Evolutionary conservation across 768 basidiomycete genomes (phyloP), one percentile per base, ranked within the genome.

Genomic region (Amanita fuliginea): DNA sequence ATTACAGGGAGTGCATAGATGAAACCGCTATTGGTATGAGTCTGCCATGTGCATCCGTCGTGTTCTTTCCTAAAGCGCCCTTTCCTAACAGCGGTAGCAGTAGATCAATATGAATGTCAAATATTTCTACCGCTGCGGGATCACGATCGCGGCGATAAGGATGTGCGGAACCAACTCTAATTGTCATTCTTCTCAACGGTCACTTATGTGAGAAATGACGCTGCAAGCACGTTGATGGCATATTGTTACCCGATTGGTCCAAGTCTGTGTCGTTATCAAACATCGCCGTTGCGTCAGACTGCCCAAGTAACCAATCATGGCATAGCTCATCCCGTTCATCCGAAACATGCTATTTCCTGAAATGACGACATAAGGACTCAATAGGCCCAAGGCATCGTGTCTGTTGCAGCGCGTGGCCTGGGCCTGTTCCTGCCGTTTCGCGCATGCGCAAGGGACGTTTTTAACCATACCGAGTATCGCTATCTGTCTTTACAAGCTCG

Each of bases 121-220:
- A 18, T 24, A 7, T 35, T 34, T 16, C 26, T 30, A 7, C 30
- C 43, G 18, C 5, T 18, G 18, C 30, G 34, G 19, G 34, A 33
- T 19, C 44, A 1, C 44, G 44, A 28, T 22, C 13, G 44, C 44
- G 44, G 44, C 44, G 44, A 46, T 46, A 46, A 46, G 44, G 14
- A 32, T 46, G 28, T 21, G 11, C 32, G 28, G 42, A 24, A 28
- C 24, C 42, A 43, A 43, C 24, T 26, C 42, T 43, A 43, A 43
- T 43, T 43, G 42, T n/a, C 42, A n/a, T 28, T 43, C 6, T 28
- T 43, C 14, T 9, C 26, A 43, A 13, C 28, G 24, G 24, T 28
- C 42, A 16, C 13, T 43, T 46, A 46, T 46, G 21, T 34, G 44
- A 43, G 16, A 26, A 28, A 43, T 43, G 42, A 43, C 42, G 42